Conservation (phyloP, 345 rosid genomes). For the rapeseed (Brassica napus) region DNA sequence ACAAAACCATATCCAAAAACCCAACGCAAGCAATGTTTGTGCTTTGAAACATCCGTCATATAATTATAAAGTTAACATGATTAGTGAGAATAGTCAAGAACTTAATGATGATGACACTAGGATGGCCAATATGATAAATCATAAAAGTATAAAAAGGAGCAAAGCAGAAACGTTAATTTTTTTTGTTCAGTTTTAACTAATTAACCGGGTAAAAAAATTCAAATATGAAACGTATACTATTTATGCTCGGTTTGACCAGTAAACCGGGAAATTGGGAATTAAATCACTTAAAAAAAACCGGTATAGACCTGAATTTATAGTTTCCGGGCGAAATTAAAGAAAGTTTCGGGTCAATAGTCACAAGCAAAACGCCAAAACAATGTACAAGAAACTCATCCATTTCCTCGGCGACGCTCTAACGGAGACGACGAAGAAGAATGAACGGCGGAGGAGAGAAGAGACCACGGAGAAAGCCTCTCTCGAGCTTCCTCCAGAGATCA, state of each 20-base stretch:
- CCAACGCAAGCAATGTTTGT: not conserved
- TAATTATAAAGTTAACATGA: not conserved
- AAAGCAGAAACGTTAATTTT: not conserved
- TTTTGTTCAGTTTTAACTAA: not conserved
- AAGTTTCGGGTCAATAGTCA: not conserved
- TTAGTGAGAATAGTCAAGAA: not conserved
- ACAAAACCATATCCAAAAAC: not conserved
- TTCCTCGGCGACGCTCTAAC: not conserved
- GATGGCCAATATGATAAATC: too few species aligned
- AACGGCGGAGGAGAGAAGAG: constrained; percentile 19
- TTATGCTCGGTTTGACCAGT: not conserved
- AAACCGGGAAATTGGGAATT: not conserved
- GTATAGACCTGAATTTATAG: not conserved
- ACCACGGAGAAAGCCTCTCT: not conserved
- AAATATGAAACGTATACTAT: not conserved
- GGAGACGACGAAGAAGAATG: constrained; percentile 27
- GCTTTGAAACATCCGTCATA: not conserved
- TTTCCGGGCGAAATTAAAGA: not conserved
- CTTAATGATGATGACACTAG: not conserved
- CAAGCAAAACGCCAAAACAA: not conserved
- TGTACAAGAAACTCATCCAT: not conserved
- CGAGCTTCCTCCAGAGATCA: constrained; percentile 43
- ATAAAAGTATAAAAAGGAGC: not conserved
- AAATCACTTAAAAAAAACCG: not conserved
- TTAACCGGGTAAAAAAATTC: not conserved